Base-by-base conservation (phyloP, 1,139 yeast genomes). In the Debaryomyces robertsiae region DNA sequence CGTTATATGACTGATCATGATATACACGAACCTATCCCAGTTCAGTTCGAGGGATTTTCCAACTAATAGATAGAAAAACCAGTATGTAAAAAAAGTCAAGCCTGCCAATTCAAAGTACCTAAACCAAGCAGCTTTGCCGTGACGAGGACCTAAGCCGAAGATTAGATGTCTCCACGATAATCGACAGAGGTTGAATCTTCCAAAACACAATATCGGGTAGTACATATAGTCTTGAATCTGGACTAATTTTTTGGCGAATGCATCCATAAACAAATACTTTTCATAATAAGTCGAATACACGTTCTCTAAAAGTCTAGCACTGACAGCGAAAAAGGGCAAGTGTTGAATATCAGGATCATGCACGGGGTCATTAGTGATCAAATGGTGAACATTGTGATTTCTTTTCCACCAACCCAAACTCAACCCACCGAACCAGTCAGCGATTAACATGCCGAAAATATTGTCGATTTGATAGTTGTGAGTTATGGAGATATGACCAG, bases 261-360 rank as follows among this genome's bases (percentile, higher is more conserved):
- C 73, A 61, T 89, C 97, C 56, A 83, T 84, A 64, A 78, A 72
- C 24, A 89, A 67, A 11, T 68, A 66, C 45, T 75, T 77, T 31
- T 86, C 87, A 57, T 90, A 89, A 58, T 82, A 89, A 0, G 96
- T 85, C 9, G 95, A 87, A 57, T 81, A 85, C 14, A 88, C 77
- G 52, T 77, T 72, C 6, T 79, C 78, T 51, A 89, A 78, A 5
- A 89, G 68, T 46, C 86, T 69, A 1, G 86, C 74, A 40, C 91
- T 82, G 17, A 90, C 94, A 1, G 96, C 95, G 59, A 89, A 89
- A 54, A 89, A 89, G 2, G 96, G 96, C 48, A 89, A 63, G 63
- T 89, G 96, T 61, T 90, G 96, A 56, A 89, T 90, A 64, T 89
- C 96, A 0, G 96, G 96, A 56, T 90, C 96, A 58, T 89, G 96